Percentiles rank a stretch among this genome's conserved stretches.
Conservation (phyloP, 2,329 filamentous ascomycete species). For the Penicillium aurantiogriseum region DNA sequence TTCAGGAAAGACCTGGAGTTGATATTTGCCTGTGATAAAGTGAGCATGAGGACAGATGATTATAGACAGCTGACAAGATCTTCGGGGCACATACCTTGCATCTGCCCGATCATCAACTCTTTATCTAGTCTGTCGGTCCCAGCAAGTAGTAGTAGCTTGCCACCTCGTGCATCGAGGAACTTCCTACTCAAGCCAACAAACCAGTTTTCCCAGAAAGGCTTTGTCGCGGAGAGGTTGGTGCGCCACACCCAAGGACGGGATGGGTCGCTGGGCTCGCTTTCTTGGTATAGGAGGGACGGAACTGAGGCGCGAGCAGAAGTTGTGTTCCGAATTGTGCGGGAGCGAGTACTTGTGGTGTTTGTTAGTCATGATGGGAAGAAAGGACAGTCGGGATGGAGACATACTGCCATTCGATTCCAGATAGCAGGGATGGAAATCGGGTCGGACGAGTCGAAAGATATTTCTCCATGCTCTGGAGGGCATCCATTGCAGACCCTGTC, state of each 20-base stretch:
- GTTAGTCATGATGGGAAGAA: conserved; percentile 2
- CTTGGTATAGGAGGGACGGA: conserved; percentile 67
- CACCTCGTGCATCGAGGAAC: conserved; percentile 77
- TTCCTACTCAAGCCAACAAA: conserved; percentile 84
- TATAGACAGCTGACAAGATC: neutral
- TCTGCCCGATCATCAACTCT: conserved; percentile 91
- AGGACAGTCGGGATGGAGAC: conserved; percentile 18
- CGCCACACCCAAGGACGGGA: conserved; percentile 73
- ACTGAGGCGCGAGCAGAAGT: conserved; percentile 85
- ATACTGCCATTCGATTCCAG: conserved; percentile 88
- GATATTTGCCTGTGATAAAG: conserved; percentile 68
- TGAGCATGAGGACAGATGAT: neutral
- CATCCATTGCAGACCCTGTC: conserved; percentile 82
- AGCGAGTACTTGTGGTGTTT: conserved; percentile 58
- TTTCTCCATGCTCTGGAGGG: conserved; percentile 87
- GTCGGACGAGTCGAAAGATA: conserved; percentile 80
- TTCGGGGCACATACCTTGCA: conserved; percentile 68
- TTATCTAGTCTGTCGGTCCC: conserved; percentile 89
- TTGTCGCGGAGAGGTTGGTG: conserved; percentile 78
- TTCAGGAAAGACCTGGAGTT: conserved; percentile 89
- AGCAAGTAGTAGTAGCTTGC: conserved; percentile 80
- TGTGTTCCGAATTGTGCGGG: conserved; percentile 79
- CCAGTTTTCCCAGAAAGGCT: conserved; percentile 93
- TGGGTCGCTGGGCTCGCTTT: conserved; percentile 34
- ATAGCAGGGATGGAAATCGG: conserved; percentile 72